phyloP scores from a whole-genome alignment of 2,329 filamentous ascomycete genomes.

The Mariannaea elegans region DNA sequence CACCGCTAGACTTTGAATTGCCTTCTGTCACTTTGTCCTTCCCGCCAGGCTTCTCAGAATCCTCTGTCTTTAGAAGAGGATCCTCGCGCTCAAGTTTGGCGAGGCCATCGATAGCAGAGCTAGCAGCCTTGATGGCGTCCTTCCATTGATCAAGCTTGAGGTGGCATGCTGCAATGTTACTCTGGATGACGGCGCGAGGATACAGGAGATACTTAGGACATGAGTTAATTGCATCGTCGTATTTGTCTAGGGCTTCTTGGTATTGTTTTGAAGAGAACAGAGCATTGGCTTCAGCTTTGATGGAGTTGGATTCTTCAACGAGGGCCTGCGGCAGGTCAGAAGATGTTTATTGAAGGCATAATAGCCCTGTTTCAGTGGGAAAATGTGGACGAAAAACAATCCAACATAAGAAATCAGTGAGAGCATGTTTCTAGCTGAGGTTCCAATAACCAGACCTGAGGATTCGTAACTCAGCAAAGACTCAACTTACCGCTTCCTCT shows the following conservation, averaged over 20 bases:
- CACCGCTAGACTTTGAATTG: constrained; percentile 33
- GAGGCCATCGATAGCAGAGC: constrained; percentile 76
- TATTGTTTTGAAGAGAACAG: constrained; percentile 80
- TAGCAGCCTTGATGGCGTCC: constrained; percentile 78
- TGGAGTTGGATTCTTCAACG: constrained; percentile 73
- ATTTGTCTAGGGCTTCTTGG: constrained; percentile 80
- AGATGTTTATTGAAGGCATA: neutral
- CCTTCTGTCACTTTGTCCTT: constrained; percentile 50
- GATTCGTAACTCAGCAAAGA: too few relatives aligned
- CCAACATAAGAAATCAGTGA: too few relatives aligned
- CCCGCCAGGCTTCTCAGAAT: constrained; percentile 37
- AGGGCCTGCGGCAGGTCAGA: constrained; percentile 61
- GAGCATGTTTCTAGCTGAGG: too few relatives aligned
- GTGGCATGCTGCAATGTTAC: constrained; percentile 90
- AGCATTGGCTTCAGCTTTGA: constrained; percentile 80
- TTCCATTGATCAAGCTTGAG: constrained; percentile 88
- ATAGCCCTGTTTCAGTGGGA: too few relatives aligned
- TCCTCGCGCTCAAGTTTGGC: constrained; percentile 63
- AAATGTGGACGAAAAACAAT: too few relatives aligned
- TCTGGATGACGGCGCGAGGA: constrained; percentile 85
- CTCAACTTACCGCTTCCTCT: constrained; percentile 62
- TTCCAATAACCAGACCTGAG: too few relatives aligned
- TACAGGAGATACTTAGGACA: constrained; percentile 89
- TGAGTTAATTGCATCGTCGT: constrained; percentile 79
- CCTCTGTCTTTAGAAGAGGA: constrained; percentile 40